Evolutionary conservation across 805 yeast genomes (phyloP), one percentile per base, ranked within the genome.

Genomic region (Alloascoidea africana): DNA sequence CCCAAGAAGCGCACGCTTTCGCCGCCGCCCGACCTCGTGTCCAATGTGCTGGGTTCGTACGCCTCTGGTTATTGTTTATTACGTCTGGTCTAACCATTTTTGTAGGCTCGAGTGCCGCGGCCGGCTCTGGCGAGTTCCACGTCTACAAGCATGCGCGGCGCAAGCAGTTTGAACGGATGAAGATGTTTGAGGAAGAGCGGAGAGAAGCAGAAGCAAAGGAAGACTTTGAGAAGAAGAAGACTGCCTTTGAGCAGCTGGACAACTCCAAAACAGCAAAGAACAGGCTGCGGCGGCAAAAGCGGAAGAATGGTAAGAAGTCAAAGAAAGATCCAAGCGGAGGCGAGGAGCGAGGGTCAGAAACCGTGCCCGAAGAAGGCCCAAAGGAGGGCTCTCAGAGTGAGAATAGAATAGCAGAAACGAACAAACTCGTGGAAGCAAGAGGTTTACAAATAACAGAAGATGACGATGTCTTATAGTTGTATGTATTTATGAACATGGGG

Each of bases 101-200:
- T 23, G 13, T 23, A 23, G 57, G 60, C 5, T 49, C 58, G 3
- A 49, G 51, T 36, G 48, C 60, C 4, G 62, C 55, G n/a, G 56
- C 60, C 3, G 56, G 60, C 5, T 52, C 61, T 2, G 61, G 61
- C n/a, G 60, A 56, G 38, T 56, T 56, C 39, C 61, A 56, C 41
- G 46, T 50, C 15, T 56, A 52, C 44, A 56, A 57, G 41, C 48
- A 52, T 33, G 47, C 52, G 14, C 42, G 55, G 39, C 45, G 59
- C 18, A 41, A 51, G 35, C 55, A 52, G 36, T 33, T 44, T 16
- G 58, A 53, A 35, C 44, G 54, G n/a, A 35, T 39, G 34, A 42
- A 44, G 36, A 38, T 41, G 14, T 42, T 51, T 27, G 49, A 54
- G 19, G 43, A 37, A 18, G 44, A 45, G 27, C 45, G 46, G 15